These are phyloP conservation scores for Talaromyces sp. DNA, from an alignment of 2,329 filamentous ascomycete genomes.

Conservation along the genomic window DNA sequence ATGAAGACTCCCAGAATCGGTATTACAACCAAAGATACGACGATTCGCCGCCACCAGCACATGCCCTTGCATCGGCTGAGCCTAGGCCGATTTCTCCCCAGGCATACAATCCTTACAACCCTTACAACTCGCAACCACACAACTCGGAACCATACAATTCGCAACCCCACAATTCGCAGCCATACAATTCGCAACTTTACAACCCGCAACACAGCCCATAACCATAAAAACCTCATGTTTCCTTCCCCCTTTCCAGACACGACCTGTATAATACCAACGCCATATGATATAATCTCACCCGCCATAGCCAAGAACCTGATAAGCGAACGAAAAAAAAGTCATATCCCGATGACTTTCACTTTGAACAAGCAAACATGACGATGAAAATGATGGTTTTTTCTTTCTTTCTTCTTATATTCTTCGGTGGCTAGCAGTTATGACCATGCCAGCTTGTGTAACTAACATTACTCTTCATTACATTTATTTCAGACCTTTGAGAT, in stretches of 20 bases:
- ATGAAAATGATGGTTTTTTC: background rate
- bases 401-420: background rate
- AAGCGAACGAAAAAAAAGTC: background rate
- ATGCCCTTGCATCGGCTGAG: slow-evolving; percentile 3
- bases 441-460: slow-evolving; percentile 5
- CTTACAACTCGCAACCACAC: background rate
- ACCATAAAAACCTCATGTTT: background rate
- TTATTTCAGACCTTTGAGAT: background rate
- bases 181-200: background rate
- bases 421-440: slow-evolving; percentile 7
- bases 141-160: background rate
- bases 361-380: background rate
- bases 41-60: background rate
- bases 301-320: background rate
- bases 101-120: slow-evolving; percentile 6
- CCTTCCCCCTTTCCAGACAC: background rate
- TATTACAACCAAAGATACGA: slow-evolving; percentile 8
- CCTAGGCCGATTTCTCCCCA: slow-evolving; percentile 12
- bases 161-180: background rate
- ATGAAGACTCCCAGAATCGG: slow-evolving; percentile 13
- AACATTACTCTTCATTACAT: background rate
- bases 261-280: background rate
- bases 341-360: background rate
- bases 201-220: background rate
- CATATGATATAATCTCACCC: background rate